Percentiles rank a stretch among this genome's conserved stretches.
phyloP scores from a whole-genome alignment of 257 asterid species.

The Penstemon barbatus region DNA sequence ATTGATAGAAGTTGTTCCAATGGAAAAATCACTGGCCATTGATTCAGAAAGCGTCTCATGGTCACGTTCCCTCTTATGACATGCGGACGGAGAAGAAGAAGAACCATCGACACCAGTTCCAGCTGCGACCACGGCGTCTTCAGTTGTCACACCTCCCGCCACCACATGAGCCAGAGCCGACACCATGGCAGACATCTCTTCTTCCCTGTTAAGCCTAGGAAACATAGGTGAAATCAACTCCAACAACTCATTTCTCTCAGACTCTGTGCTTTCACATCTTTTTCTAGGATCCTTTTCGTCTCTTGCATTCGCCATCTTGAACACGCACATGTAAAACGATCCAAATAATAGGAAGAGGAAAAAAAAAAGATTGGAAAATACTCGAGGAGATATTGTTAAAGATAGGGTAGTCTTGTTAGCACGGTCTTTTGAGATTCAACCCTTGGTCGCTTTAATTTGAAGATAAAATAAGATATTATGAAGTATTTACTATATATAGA shows the following conservation, averaged over 20 bases:
- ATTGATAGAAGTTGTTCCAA: not conserved
- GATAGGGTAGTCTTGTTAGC: too few relatives aligned
- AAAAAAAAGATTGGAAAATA: too few relatives aligned
- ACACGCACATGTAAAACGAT: not conserved
- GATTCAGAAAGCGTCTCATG: not conserved
- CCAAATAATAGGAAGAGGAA: too few relatives aligned
- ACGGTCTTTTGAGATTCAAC: too few relatives aligned
- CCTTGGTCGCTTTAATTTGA: too few relatives aligned
- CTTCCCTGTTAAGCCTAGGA: slow-evolving; percentile 44
- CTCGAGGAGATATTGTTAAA: too few relatives aligned
- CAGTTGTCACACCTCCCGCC: slow-evolving; percentile 32
- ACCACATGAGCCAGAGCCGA: slow-evolving; percentile 60
- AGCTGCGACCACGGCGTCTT: not conserved
- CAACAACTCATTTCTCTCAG: not conserved
- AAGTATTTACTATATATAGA: too few relatives aligned
- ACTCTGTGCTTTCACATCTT: too few relatives aligned
- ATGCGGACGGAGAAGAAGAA: not conserved
- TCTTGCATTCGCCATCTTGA: slow-evolving; percentile 25
- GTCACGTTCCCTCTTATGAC: slow-evolving; percentile 18
- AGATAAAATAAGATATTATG: too few relatives aligned
- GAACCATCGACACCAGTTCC: not conserved
- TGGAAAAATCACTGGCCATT: not conserved
- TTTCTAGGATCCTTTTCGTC: too few relatives aligned
- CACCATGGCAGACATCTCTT: slow-evolving; percentile 77
- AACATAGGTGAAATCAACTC: slow-evolving; percentile 23